Evolutionary conservation across 2,329 filamentous ascomycete genomes (phyloP).

Genomic region (Aspergillus pseudoviridinutans): DNA sequence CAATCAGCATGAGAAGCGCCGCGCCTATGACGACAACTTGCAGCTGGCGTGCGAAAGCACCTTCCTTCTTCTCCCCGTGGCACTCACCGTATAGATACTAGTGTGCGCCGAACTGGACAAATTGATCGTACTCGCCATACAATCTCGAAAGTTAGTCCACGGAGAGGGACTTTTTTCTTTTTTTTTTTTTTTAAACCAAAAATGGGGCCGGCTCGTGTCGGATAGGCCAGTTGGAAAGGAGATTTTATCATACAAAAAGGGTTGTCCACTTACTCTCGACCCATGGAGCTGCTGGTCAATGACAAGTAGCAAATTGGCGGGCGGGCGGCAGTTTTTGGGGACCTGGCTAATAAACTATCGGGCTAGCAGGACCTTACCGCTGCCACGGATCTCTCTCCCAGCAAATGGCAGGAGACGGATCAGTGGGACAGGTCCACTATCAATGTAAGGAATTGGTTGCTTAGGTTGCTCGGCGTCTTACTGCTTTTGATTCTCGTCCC

Average conservation of each 20-base stretch:
- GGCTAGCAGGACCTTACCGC: slow-evolving; percentile 6
- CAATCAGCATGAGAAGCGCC: background rate
- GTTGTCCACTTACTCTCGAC: background rate
- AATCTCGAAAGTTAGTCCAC: background rate
- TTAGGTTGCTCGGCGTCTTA: background rate
- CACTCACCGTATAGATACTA: background rate
- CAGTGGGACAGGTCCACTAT: slow-evolving; percentile 4
- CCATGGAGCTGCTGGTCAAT: background rate
- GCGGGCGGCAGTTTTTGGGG: background rate
- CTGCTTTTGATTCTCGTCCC: background rate
- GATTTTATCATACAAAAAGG: background rate
- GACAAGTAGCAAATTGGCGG: background rate
- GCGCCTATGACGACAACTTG: background rate
- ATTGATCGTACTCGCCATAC: background rate
- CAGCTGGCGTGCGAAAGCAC: background rate
- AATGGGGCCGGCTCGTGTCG: background rate
- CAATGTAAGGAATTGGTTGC: background rate
- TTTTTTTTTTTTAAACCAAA: no score
- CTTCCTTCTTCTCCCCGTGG: background rate
- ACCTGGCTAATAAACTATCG: slow-evolving; percentile 6
- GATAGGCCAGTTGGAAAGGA: background rate
- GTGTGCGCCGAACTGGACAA: background rate
- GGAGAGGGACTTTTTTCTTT: no score
- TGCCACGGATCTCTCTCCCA: slow-evolving; percentile 12
- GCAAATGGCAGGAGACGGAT: slow-evolving; percentile 5